Evolutionary conservation across 164 flowering plant species (phyloP), one percentile per base, ranked within the genome.

Genomic region (Euptelea pleiosperma): DNA sequence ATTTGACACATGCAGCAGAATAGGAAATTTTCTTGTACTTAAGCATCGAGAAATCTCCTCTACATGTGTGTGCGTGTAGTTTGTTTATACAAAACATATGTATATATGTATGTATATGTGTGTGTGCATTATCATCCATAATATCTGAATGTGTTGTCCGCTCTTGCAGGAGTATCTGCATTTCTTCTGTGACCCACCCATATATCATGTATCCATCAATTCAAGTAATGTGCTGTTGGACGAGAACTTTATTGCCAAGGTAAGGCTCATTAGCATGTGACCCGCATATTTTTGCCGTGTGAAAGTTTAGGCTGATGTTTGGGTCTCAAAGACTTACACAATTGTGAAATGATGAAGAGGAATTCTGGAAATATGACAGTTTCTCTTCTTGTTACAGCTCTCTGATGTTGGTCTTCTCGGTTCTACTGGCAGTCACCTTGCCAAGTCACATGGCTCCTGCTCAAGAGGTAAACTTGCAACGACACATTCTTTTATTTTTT

Each of bases 91-190:
- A n/a, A n/a, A n/a, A n/a, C 25, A 36, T 35, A 2, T 16, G 5
- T 33, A 15, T 33, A 43, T 18, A 10, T 9, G 24, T 18, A 56
- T 42, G 22, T 26, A 1, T 29, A 29, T 18, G 19, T 42, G 10
- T 41, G 1, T 40, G 26, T 21, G 16, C 14, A 45, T 21, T 41
- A 26, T 29, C 30, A n/a, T 39, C 45, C 5, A 12, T 50, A n/a
- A 6, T 55, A 26, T 37, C 49, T 39, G 30, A 52, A 12, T 57
- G 8, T 18, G 14, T 28, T 63, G 34, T 60, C 33, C 52, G 29
- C 12, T 41, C 29, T n/a, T 76, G 78, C 86, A 90, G 97, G 95
- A 90, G 64, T 90, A 90, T 67, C 64, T 90, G 75, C 73, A 70
- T 41, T 74, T 76, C 56, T 87, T 90, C 74, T 81, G 80, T 64